Base-by-base conservation (phyloP, 1,139 yeast genomes). In the Candida sp. region DNA sequence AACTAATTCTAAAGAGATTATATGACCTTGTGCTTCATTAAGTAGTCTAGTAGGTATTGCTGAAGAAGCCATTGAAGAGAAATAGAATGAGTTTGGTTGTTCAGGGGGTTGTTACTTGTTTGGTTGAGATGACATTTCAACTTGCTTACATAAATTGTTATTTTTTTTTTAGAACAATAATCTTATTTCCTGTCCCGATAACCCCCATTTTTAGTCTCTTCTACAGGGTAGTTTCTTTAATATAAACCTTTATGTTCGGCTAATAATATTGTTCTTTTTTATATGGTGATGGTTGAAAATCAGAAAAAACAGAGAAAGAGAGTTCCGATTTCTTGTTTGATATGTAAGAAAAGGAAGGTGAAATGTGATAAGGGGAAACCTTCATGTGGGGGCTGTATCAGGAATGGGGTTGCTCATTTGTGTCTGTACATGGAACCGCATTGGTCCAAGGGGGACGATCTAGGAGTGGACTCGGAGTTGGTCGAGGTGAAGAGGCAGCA, bases 11-110 rank as follows among this genome's bases (percentile, higher is more conserved):
- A 91, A 66, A 1, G 96, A 82, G 27, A 93, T 83, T 19, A 83
- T 71, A 59, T 93, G 99, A 38, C 97, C 97, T 72, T 84, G 79
- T 4, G 97, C 89, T 64, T 90, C 99, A 58, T 83, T 88, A 43
- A 93, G 74, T 35, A 93, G 82, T 62, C 91, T 85, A 9, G 90
- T 84, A 5, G 98, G 98, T 40, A 90, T 82, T 40, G 91, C 88
- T 25, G 81, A 73, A 77, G 39, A 53, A 40, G 32, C 22, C 23
- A 30, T 25, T 35, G 27, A 22, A 21, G 29, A 11, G 11, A 32
- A 6, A 6, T 32, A n/a, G 34, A 11, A 12, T n/a, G 11, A 32
- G 12, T 6, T 32, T 6, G 34, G 6, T 5, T n/a, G 11, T 7
- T 25, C 29, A 25, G 29, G 29, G 29, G 29, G 29, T 25, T 25